These are phyloP conservation scores for Suhomyces faveliae DNA, from an alignment of 805 yeast species.

Conservation along the genomic window DNA sequence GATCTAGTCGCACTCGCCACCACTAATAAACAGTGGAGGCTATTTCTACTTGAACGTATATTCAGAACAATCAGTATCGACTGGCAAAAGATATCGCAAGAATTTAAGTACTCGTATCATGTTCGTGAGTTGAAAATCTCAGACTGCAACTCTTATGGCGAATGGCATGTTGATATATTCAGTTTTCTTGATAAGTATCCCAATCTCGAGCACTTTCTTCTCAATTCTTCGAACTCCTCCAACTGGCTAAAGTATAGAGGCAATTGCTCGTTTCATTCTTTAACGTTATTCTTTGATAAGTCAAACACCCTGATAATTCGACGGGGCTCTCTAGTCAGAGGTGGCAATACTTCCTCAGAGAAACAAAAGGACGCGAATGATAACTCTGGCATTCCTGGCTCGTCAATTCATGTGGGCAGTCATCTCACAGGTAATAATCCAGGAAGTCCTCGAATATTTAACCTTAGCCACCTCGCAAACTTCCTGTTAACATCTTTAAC, in stretches of 20 bases:
- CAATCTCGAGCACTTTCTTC: constrained; percentile 19
- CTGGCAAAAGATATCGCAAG: constrained; percentile 26
- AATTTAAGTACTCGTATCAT: constrained; percentile 7
- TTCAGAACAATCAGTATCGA: constrained; percentile 22
- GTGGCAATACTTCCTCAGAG: not conserved
- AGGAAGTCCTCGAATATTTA: constrained; percentile 34
- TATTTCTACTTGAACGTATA: constrained; percentile 16
- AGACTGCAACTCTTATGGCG: constrained; percentile 34
- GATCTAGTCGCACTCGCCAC: constrained; percentile 17
- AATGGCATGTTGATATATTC: constrained; percentile 35
- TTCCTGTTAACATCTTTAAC: constrained; percentile 36
- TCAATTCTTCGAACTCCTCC: constrained; percentile 38
- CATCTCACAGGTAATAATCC: constrained; percentile 5
- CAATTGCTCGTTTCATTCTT: constrained; percentile 15
- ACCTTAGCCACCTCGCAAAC: constrained; percentile 41
- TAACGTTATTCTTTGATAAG: constrained; percentile 31
- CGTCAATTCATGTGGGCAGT: not conserved
- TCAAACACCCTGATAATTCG: constrained; percentile 8
- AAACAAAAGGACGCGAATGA: not conserved
- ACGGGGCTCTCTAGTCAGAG: constrained; percentile 3
- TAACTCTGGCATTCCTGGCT: not conserved
- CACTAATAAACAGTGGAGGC: constrained; percentile 17
- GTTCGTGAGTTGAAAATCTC: constrained; percentile 27
- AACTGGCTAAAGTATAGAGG: constrained; percentile 41
- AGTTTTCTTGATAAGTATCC: constrained; percentile 22